Base-by-base conservation (phyloP, 2,329 filamentous ascomycete genomes). In the Alternaria gansuensis region DNA sequence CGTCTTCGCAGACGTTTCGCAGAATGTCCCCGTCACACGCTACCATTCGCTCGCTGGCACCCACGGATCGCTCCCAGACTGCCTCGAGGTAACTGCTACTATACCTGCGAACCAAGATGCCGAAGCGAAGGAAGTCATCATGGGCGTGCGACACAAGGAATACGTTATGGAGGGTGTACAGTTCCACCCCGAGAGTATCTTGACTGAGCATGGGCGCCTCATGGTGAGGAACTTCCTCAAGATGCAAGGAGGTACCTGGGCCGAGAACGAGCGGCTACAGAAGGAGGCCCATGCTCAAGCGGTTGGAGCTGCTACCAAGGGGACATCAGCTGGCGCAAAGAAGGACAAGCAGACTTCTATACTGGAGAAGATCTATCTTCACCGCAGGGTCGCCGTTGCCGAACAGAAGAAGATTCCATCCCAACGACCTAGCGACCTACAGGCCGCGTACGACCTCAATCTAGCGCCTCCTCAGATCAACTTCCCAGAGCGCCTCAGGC, bases 21-120 rank as follows among this genome's bases (percentile, higher is more conserved):
- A 96, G 73, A 87, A 88, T 33, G 84, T 99, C 21, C 91, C 91
- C 0, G 93, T 99, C 21, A 99, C 95, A 14, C 85, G 95, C 64
- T 99, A 99, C 75, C 95, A 99, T 79, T 99, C 96, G 3, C 87
- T 99, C 39, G 95, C 95, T 10, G 95, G 95, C 40, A 97, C 93
- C 1, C 90, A 95, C 68, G 85, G 91, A 36, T 97, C 93, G 4
- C 82, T 99, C 29, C 95, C 95, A 3, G 84, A 90, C 28, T 92
- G 88, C 63, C 85, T 99, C 40, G 92, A 99, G 76, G 87, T 98
- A 7, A 92, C 92, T 1, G 97, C 95, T 43, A 97, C 92, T 89
- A 92, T 95, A 54, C 67, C 69, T 4, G 85, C 88, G 31, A 87
- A 87, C 65, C 87, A 89, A n/a, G 81, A 82, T 14, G 91, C 93